Conservation (phyloP, 371 early-diverging fungal species). For the Rhizopus sp. region DNA sequence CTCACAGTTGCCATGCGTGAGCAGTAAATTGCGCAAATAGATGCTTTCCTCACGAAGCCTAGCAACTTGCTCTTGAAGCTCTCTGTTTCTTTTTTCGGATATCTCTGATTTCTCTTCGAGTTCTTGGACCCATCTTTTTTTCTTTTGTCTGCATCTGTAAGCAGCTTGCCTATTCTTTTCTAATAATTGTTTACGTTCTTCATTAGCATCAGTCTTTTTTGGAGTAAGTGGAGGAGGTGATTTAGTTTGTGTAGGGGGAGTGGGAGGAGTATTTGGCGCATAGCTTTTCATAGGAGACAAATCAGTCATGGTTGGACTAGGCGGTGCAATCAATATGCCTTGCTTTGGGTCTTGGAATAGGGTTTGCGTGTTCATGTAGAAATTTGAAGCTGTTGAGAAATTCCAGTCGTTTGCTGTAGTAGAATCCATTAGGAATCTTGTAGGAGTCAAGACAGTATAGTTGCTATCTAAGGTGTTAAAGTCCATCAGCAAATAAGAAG, state of each 20-base stretch:
- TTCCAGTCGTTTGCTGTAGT: slow-evolving; percentile 12
- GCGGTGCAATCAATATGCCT: background rate
- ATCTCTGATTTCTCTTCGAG: slow-evolving; percentile 63
- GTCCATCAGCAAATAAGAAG: no score
- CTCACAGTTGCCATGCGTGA: slow-evolving; percentile 63
- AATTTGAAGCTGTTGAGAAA: slow-evolving; percentile 5
- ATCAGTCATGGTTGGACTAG: background rate
- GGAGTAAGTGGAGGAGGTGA: slow-evolving; percentile 2
- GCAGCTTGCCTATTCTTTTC: slow-evolving; percentile 82
- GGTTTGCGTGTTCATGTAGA: slow-evolving; percentile 10
- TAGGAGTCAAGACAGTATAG: slow-evolving; percentile 19
- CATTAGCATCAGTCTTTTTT: slow-evolving; percentile 3
- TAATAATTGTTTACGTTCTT: slow-evolving; percentile 47
- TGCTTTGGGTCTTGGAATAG: slow-evolving; percentile 5
- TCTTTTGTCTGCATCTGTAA: slow-evolving; percentile 80
- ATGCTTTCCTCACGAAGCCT: slow-evolving; percentile 72
- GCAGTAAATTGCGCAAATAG: slow-evolving; percentile 64
- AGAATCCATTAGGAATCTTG: slow-evolving; percentile 13
- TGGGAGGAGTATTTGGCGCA: background rate
- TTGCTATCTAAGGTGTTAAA: background rate
- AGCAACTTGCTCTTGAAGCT: slow-evolving; percentile 56
- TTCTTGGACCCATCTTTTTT: slow-evolving; percentile 71
- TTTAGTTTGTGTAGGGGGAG: background rate
- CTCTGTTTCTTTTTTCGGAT: slow-evolving; percentile 58
- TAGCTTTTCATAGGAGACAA: background rate